Evolutionary conservation across 805 yeast species (phyloP), one percentile per base, ranked within the genome.

Genomic region (Sungouiozyma ichnusensis): DNA sequence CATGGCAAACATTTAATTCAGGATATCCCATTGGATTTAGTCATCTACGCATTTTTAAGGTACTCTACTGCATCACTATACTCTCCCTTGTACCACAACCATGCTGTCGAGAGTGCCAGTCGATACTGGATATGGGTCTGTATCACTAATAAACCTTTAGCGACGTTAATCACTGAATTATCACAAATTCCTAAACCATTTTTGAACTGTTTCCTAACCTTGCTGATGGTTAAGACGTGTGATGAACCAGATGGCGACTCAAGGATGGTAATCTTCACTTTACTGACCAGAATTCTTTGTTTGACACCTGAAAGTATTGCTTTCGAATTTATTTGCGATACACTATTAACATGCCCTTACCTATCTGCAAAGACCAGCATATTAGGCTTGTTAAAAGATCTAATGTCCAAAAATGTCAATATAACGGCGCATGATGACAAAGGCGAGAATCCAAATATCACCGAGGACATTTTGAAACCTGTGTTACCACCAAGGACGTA

Each of bases 321-420:
- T 1, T 85, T 76, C 60, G 65, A 65, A 3, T 84, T 81, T 54
- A 65, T 85, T 11, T 54, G 69, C 19, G 88, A 85, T 55, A 72
- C 88, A 0, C 65, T 90, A 39, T 65, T 68, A 20, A 69, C 73
- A 38, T 84, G 94, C 52, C 92, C 94, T 1, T 76, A 71, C 53
- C 76, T 68, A 33, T 69, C 72, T 31, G 73, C 76, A n/a, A 77
- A 77, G 48, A 68, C 78, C 17, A 75, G 76, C 3, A 63, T 78
- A 32, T 71, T 85, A 16, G 75, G 79, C 3, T 76, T 85, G 19
- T 69, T 86, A 52, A 85, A 82, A 57, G 82, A 78, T 48, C 66
- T 86, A 48, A 60, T 79, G 52, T 51, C 69, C 4, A 69, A 73
- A 35, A 20, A 36, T 40, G 17, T 37, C 8, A 15, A 8, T 3